Base-by-base conservation (phyloP, 2,329 filamentous ascomycete genomes). In the Diaporthe ampelina region DNA sequence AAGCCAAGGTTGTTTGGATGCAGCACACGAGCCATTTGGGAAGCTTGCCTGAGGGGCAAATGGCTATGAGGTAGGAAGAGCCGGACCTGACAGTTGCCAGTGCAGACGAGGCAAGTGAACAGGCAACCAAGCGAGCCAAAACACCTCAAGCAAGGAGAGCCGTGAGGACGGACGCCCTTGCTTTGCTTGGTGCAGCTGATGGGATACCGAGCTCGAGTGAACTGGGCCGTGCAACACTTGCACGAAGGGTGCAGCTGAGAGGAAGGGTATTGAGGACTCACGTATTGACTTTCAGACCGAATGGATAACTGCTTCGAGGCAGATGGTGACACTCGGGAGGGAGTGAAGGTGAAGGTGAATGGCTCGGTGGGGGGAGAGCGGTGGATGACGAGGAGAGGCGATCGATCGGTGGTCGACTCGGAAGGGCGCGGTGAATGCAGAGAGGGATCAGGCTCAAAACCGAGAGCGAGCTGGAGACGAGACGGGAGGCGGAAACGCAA, bases 351-450 rank as follows among this genome's bases (percentile, higher is more conserved):
- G 37, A 37, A 37, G 17, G n/a, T 26, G 11, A 57, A 32, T 63
- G 65, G 21, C 65, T 61, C 40, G 56, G 40, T n/a, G 61, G 40
- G 40, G 40, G 61, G 58, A 37, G 29, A 9, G 37, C 57, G 61
- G 50, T 56, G 61, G 70, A 69, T 68, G 73, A 73, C 73, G 50
- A 69, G 40, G 35, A 48, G 35, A 54, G 67, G 65, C 48, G 72
- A 70, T 29, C n/a, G 56, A 43, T 71, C 43, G 69, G 45, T 61
- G 35, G 69, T 59, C 69, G 69, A 61, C 32, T 63, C 43, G 32
- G 59, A 59, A 57, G 52, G 54, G 50, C 67, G 40, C 32, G 37
- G 52, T n/a, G 52, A 70, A 29, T 43, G 67, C 4, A 40, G 35
- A 9, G 37, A 13, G 45, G 43, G 50, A 61, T 48, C n/a, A 26